Conservation (phyloP, 352 stramenopile species). For the Phytophthora vignae region DNA sequence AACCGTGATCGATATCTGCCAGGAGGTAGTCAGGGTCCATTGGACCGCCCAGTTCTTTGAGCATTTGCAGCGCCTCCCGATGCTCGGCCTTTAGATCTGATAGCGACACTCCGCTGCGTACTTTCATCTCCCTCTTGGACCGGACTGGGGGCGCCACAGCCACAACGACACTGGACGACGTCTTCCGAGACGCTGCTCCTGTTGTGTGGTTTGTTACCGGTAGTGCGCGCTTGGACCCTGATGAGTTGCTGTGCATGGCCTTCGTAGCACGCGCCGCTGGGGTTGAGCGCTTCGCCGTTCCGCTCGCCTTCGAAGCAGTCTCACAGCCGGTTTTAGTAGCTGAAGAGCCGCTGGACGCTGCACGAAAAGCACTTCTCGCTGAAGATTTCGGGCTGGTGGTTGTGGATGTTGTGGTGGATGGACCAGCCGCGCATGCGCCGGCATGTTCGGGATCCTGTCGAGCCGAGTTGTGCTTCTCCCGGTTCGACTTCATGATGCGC, state of each 20-base stretch:
- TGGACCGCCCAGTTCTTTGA: constrained; percentile 76
- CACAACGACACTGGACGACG: constrained; percentile 10
- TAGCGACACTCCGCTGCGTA: constrained; percentile 63
- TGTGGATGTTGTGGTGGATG: not conserved
- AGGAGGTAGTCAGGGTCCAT: constrained; percentile 52
- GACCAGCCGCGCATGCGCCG: not conserved
- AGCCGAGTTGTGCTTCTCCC: constrained; percentile 34
- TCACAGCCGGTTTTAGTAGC: constrained; percentile 6
- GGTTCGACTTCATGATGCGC: constrained; percentile 61
- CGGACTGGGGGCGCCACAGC: not conserved
- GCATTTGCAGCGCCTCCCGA: constrained; percentile 70
- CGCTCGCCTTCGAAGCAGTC: constrained; percentile 8
- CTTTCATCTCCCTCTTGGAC: constrained; percentile 45
- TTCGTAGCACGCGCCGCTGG: constrained; percentile 5
- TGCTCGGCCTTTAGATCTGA: constrained; percentile 82
- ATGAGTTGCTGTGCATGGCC: constrained; percentile 15
- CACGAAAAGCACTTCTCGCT: constrained; percentile 17
- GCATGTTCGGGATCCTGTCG: constrained; percentile 4
- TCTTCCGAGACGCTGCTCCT: constrained; percentile 9
- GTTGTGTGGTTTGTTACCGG: not conserved
- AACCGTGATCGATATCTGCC: constrained; percentile 14
- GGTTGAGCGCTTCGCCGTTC: constrained; percentile 5
- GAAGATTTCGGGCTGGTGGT: constrained; percentile 4
- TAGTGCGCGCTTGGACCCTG: constrained; percentile 10
- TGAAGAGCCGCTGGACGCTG: constrained; percentile 24